These are phyloP conservation scores for Dentipellis fragilis DNA, from an alignment of 768 basidiomycete genomes.

Conservation along the genomic window DNA sequence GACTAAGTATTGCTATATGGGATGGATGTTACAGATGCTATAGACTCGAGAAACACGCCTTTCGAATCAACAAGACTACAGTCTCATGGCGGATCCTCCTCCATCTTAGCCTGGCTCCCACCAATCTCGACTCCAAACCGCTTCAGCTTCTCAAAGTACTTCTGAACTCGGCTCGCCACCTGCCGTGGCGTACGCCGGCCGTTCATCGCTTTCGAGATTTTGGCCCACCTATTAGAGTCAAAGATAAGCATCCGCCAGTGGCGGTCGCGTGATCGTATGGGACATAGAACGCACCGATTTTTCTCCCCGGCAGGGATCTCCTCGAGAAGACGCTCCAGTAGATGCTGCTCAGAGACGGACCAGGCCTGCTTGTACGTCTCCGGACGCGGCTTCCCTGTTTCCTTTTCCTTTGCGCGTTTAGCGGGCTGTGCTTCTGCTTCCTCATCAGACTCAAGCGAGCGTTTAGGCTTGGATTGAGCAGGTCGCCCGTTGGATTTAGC, in stretches of 20 bases:
- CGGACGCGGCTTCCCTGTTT: conserved; percentile 30
- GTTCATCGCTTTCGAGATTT: conserved; percentile 76
- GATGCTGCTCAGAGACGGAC: conserved; percentile 66
- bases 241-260: background rate
- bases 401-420: conserved; percentile 5
- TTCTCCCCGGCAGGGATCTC: conserved; percentile 72
- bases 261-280: background rate
- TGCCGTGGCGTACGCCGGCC: conserved; percentile 70
- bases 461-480: background rate
- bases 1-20: too few relatives aligned
- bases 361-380: conserved; percentile 83
- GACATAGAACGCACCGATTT: conserved; percentile 42
- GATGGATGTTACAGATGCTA: background rate
- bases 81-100: background rate
- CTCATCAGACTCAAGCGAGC: background rate
- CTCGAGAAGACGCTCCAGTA: conserved; percentile 63
- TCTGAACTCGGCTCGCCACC: conserved; percentile 84
- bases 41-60: background rate
- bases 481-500: background rate
- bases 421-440: conserved; percentile 1
- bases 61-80: background rate
- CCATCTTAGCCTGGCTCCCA: background rate
- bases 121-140: conserved; percentile 49
- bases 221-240: conserved; percentile 48
- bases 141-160: conserved; percentile 80